Base-by-base conservation (phyloP, 179 eudicot species). In the Carnegiea gigantea region DNA sequence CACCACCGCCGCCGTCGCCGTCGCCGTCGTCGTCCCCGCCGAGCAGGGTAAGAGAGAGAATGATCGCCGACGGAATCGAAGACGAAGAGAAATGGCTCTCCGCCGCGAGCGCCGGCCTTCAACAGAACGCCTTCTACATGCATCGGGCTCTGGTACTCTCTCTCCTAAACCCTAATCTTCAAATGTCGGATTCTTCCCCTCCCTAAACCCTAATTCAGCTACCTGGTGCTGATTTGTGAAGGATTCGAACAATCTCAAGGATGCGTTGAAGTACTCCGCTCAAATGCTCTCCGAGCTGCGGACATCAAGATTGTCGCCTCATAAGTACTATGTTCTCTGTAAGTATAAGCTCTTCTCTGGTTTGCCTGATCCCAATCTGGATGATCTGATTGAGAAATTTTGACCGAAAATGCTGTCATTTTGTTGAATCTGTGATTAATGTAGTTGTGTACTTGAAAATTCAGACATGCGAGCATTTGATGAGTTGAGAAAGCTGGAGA, bases 401-500 rank as follows among this genome's bases (percentile, higher is more conserved):
- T 0, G 40, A 5, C 13, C 30, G 38, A 73, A 23, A 82, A 57
- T 78, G 82, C 5, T 43, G 72, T 67, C 68, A 17, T 59, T 44
- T 80, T 82, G 72, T 81, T 59, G 81, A 70, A 44, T 82, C 78
- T 28, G 78, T 85, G 70, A 70, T 36, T 70, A 13, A 70, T 70
- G 18, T 13, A 68, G 9, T 30, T 68, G 73, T 30, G 28, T 68
- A 8, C 6, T 30, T 70, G 46, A 70, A 70, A 70, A 49, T 33
- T 74, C 79, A 96, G 99, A 96, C 89, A 94, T 96, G 99, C 90
- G 99, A 73, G 99, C 99, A n/a, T 96, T 96, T 87, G 99, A 96
- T 86, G 99, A 96, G 81, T 82, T 96, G 92, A 92, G 97, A 82
- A 96, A 86, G 81, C 82, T 96, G 59, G 99, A 96, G 87, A 82